These are phyloP conservation scores for Phaseolus lunatus DNA, from an alignment of 306 rosid genomes.

Conservation along the genomic window DNA sequence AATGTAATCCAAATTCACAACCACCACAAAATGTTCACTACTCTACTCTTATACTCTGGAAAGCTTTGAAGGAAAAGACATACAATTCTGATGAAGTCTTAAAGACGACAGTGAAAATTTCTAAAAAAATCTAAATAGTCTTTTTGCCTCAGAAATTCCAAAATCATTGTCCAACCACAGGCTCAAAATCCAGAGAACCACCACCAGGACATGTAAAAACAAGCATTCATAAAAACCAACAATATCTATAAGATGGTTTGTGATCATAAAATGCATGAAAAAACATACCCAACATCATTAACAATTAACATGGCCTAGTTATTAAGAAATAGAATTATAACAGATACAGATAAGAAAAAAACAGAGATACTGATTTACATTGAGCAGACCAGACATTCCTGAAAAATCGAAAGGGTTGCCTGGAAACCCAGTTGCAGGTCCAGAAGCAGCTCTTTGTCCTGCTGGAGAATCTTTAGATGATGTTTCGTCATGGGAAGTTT, in stretches of 20 bases:
- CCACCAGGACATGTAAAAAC: slow-evolving; percentile 23
- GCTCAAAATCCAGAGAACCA: slow-evolving; percentile 17
- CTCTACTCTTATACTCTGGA: not conserved
- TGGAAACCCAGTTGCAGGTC: slow-evolving; percentile 65
- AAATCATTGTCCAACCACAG: slow-evolving; percentile 35
- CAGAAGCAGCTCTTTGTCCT: slow-evolving; percentile 55
- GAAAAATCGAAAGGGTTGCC: slow-evolving; percentile 93
- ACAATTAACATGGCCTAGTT: slow-evolving; percentile 15
- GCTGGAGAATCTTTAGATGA: slow-evolving; percentile 60
- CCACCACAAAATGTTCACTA: slow-evolving; percentile 12
- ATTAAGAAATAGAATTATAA: slow-evolving; percentile 13
- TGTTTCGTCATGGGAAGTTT: slow-evolving; percentile 58
- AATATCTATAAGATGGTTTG: not conserved
- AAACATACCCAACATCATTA: slow-evolving; percentile 30
- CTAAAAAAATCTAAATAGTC: not conserved
- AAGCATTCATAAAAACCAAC: slow-evolving; percentile 15
- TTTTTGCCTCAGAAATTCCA: slow-evolving; percentile 2
- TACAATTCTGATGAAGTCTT: not conserved
- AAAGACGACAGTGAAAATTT: slow-evolving; percentile 14
- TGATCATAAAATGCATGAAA: slow-evolving; percentile 27
- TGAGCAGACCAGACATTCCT: slow-evolving; percentile 90
- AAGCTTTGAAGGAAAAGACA: slow-evolving; percentile 28
- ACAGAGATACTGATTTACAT: slow-evolving; percentile 57
- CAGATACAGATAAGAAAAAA: slow-evolving; percentile 9
- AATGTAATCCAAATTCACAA: slow-evolving; percentile 33